Evolutionary conservation across 2,329 filamentous ascomycete genomes (phyloP).

Genomic region (Scytalidium sp.): DNA sequence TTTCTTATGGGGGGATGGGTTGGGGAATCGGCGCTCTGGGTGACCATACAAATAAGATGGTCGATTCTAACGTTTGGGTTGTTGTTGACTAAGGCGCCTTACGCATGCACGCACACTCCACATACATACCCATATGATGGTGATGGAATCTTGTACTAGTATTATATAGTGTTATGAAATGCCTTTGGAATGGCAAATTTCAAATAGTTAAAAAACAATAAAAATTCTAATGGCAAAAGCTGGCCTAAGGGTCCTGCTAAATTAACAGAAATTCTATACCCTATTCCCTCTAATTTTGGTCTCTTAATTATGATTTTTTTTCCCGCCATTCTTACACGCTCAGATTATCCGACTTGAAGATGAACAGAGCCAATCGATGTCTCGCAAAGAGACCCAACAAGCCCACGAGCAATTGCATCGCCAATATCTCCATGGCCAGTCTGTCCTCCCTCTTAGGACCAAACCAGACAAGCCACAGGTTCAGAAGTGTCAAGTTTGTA

Average conservation of each 20-base stretch:
- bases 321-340: slow-evolving; percentile 13
- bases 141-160: neutral
- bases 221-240: no score
- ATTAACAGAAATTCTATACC: neutral
- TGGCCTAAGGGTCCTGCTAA: no score
- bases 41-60: slow-evolving; percentile 4
- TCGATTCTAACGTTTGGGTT: slow-evolving; percentile 4
- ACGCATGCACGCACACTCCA: neutral
- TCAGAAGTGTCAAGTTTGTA: slow-evolving; percentile 89
- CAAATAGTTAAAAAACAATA: no score
- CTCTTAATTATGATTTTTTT: neutral
- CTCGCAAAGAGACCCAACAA: slow-evolving; percentile 81
- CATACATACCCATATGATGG: neutral
- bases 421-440: slow-evolving; percentile 74
- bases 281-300: neutral
- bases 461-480: slow-evolving; percentile 94
- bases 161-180: neutral
- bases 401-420: slow-evolving; percentile 74
- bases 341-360: slow-evolving; percentile 89
- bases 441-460: slow-evolving; percentile 86
- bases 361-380: slow-evolving; percentile 79
- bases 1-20: slow-evolving; percentile 18
- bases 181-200: no score
- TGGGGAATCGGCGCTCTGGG: slow-evolving; percentile 17
- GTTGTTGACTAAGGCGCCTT: neutral